These are phyloP conservation scores for Protea cynaroides DNA, from an alignment of 164 flowering plant species.

Conservation along the genomic window DNA sequence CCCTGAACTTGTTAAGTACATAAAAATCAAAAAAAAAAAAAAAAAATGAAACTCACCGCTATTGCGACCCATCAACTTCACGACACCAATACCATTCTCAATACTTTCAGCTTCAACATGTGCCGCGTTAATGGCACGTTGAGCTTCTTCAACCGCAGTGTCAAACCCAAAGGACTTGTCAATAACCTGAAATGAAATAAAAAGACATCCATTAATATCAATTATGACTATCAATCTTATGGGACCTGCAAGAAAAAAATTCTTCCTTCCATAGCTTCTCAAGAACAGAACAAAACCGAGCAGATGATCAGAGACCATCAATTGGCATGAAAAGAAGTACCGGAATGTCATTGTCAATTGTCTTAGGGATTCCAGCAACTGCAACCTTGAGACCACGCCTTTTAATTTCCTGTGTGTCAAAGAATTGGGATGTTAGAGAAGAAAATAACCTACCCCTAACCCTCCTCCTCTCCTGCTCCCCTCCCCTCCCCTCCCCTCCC, in stretches of 20 bases:
- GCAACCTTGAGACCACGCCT: slow-evolving; percentile 84
- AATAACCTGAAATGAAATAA: slow-evolving; percentile 50
- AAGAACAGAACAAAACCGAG: not conserved
- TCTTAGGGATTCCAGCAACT: slow-evolving; percentile 90
- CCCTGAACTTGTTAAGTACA: not conserved
- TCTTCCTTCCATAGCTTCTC: not conserved
- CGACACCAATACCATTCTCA: slow-evolving; percentile 90
- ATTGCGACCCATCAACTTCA: slow-evolving; percentile 93
- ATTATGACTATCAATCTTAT: not conserved
- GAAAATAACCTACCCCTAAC: not conserved
- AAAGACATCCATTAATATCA: too few relatives aligned
- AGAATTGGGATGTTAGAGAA: not conserved
- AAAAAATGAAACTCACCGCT: slow-evolving; percentile 50
- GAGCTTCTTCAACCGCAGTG: slow-evolving; percentile 97
- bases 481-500: too few relatives aligned
- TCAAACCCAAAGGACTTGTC: slow-evolving; percentile 96
- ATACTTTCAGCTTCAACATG: slow-evolving; percentile 88
- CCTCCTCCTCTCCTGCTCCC: too few relatives aligned
- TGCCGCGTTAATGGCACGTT: slow-evolving; percentile 94
- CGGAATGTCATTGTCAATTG: slow-evolving; percentile 96
- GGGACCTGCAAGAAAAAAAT: not conserved
- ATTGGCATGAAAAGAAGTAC: slow-evolving; percentile 31
- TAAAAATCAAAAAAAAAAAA: too few relatives aligned
- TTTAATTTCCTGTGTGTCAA: slow-evolving; percentile 60
- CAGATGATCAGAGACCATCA: not conserved